Conservation (phyloP, 75 land plant species). For the Cupressus sempervirens region DNA sequence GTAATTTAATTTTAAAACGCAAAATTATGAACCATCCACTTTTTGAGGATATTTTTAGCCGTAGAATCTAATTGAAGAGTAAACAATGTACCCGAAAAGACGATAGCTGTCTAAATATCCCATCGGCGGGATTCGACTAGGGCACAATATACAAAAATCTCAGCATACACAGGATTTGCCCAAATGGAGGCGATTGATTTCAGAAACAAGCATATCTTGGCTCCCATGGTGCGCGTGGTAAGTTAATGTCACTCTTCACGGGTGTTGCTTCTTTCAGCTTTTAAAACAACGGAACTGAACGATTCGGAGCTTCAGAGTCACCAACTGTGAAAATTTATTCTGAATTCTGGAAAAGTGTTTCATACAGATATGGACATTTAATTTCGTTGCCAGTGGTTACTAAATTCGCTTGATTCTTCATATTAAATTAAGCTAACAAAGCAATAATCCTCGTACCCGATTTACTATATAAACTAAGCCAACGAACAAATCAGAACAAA, state of each 20-base stretch:
- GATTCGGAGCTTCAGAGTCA: background rate
- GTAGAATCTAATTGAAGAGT: too few relatives aligned
- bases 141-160: background rate
- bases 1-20: too few relatives aligned
- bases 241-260: conserved; percentile 14
- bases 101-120: background rate
- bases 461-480: too few relatives aligned
- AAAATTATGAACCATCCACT: too few relatives aligned
- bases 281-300: background rate
- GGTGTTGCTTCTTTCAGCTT: background rate
- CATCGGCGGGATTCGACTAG: background rate
- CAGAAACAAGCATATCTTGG: conserved; percentile 66
- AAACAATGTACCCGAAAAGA: too few relatives aligned
- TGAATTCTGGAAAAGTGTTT: background rate
- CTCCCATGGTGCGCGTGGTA: conserved; percentile 92
- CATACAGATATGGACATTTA: background rate
- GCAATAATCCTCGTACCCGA: too few relatives aligned
- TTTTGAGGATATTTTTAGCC: too few relatives aligned
- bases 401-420: background rate
- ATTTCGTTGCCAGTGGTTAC: background rate
- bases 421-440: too few relatives aligned
- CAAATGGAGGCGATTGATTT: conserved; percentile 47
- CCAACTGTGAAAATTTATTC: background rate
- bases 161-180: background rate
- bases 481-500: too few relatives aligned